Percentiles rank a stretch among this genome's conserved stretches.
phyloP scores from a whole-genome alignment of 345 rosid species.

The Reutealis trisperma region DNA sequence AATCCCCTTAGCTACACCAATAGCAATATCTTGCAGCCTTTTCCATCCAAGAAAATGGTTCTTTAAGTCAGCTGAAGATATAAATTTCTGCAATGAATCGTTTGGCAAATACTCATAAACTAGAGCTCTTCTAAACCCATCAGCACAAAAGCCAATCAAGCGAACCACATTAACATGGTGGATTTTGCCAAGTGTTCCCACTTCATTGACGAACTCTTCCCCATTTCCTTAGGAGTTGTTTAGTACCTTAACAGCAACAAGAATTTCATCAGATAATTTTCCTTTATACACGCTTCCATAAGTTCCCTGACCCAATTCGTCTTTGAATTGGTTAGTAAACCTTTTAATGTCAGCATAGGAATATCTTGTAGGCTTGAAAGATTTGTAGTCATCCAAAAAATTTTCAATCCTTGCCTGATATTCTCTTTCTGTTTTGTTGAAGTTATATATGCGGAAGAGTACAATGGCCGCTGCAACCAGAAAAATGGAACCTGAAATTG shows the following conservation, averaged over 20 bases:
- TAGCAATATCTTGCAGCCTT: not conserved
- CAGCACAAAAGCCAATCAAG: conserved; percentile 7
- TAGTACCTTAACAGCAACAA: conserved; percentile 3
- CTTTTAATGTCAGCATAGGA: conserved; percentile 6
- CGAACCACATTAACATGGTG: conserved; percentile 6
- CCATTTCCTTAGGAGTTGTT: not conserved
- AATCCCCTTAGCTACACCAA: not conserved
- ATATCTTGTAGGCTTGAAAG: conserved; percentile 2
- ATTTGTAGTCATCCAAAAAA: conserved; percentile 4
- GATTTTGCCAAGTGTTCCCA: not conserved
- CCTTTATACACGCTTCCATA: not conserved
- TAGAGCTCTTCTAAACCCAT: conserved; percentile 13
- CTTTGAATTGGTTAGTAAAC: conserved; percentile 5
- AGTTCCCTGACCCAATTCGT: conserved; percentile 13
- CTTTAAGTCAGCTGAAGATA: not conserved
- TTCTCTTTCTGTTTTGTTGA: too few species aligned
- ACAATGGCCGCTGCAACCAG: not conserved
- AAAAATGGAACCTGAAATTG: not conserved
- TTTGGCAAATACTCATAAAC: conserved; percentile 17
- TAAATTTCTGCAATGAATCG: conserved; percentile 1
- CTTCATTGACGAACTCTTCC: not conserved
- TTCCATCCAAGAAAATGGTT: not conserved
- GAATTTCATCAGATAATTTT: not conserved
- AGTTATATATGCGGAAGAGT: not conserved
- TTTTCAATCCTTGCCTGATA: not conserved